These are phyloP conservation scores for Mrakia gelida DNA, from an alignment of 768 basidiomycete species.

Conservation along the genomic window DNA sequence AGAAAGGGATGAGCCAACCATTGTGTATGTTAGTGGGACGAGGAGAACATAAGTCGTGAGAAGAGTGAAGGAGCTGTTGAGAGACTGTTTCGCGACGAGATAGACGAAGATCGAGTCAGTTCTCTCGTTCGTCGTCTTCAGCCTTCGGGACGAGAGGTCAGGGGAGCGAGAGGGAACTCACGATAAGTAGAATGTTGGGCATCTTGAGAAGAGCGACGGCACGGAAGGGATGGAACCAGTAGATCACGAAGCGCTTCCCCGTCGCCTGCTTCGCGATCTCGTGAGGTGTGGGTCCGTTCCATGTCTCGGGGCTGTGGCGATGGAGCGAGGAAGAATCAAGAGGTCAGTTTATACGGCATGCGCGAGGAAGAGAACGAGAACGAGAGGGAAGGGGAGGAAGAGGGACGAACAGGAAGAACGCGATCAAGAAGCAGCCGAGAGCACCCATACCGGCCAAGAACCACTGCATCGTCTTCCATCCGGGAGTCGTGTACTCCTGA, in stretches of 20 bases:
- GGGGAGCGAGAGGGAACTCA: conserved; percentile 28
- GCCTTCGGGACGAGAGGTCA: not conserved
- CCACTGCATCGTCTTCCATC: conserved; percentile 38
- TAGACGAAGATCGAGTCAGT: not conserved
- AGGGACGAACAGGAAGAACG: conserved; percentile 23
- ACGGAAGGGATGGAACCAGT: conserved; percentile 41
- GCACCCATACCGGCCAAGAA: conserved; percentile 33
- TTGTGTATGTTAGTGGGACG: conserved; percentile 35
- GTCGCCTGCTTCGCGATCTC: conserved; percentile 32
- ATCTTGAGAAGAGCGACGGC: conserved; percentile 39
- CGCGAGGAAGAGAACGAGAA: too few relatives aligned
- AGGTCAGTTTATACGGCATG: not conserved
- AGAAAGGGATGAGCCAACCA: not conserved
- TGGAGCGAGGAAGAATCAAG: not conserved
- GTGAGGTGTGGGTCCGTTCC: conserved; percentile 42
- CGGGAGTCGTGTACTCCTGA: conserved; percentile 23
- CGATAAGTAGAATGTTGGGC: conserved; percentile 40
- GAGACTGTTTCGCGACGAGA: conserved; percentile 30
- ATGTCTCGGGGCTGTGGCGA: conserved; percentile 40
- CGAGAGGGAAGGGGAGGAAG: not conserved
- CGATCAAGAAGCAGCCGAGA: conserved; percentile 22
- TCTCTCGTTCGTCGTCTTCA: not conserved
- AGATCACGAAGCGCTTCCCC: conserved; percentile 42
- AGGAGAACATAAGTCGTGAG: conserved; percentile 39
- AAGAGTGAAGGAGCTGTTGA: conserved; percentile 39